A percentile compares a stretch with the other conserved stretches of the same genome.
Evolutionary conservation across 495 filamentous ascomycete species (phyloP).

Genomic region (Tuber umbilicatum): DNA sequence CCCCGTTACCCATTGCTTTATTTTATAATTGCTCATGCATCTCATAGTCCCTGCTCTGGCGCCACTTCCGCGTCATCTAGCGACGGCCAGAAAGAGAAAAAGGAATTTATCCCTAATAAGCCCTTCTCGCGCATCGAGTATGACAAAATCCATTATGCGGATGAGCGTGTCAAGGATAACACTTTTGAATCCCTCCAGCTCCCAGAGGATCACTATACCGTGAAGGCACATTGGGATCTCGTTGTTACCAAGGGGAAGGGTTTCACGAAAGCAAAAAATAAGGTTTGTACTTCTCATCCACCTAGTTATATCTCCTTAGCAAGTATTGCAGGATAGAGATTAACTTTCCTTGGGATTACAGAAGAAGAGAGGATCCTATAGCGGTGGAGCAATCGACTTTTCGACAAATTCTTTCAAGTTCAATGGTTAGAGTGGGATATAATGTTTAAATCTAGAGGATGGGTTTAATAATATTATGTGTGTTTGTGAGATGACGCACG

Average conservation of each 20-base stretch:
- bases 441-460: neutral
- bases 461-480: neutral
- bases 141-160: conserved; percentile 55
- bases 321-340: conserved; percentile 16
- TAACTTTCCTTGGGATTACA: conserved; percentile 18
- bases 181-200: conserved; percentile 45
- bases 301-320: conserved; percentile 6
- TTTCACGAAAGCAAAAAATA: conserved; percentile 99
- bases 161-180: conserved; percentile 38
- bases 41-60: conserved; percentile 36
- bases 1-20: conserved; percentile 26
- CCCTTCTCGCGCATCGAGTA: conserved; percentile 60
- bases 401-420: conserved; percentile 78
- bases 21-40: conserved; percentile 11
- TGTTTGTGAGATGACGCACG: neutral
- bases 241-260: conserved; percentile 88
- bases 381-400: conserved; percentile 76
- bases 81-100: conserved; percentile 42
- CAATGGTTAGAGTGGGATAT: conserved; percentile 55
- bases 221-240: conserved; percentile 76
- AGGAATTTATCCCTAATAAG: conserved; percentile 52
- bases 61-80: conserved; percentile 27
- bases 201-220: conserved; percentile 74
- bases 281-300: conserved; percentile 51
- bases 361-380: conserved; percentile 78